phyloP scores from a whole-genome alignment of 176 grass and related monocot species.

The Aegilops longissima region DNA sequence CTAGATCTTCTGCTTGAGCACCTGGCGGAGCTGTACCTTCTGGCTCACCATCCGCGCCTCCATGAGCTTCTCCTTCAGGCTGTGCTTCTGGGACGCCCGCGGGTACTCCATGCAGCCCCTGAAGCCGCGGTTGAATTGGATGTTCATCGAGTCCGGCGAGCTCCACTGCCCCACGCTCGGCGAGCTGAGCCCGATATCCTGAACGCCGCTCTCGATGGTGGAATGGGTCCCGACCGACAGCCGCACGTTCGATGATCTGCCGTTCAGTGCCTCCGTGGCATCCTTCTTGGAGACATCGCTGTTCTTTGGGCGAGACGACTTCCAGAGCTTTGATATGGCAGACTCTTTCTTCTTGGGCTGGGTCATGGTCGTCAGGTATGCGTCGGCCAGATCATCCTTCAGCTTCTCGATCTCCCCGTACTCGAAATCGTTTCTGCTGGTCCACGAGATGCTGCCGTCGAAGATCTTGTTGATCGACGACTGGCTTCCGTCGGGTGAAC shows the following conservation, averaged over 20 bases:
- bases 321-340: conserved; percentile 86
- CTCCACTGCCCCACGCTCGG: conserved; percentile 74
- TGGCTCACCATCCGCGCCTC: conserved; percentile 92
- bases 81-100: conserved; percentile 73
- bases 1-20: conserved; percentile 93
- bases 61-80: conserved; percentile 85
- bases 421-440: conserved; percentile 40
- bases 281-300: conserved; percentile 59
- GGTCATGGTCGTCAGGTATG: conserved; percentile 40
- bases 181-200: conserved; percentile 59
- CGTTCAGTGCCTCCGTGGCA: conserved; percentile 49
- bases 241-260: conserved; percentile 52
- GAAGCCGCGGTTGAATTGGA: conserved; percentile 63
- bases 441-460: conserved; percentile 60
- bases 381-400: conserved; percentile 33
- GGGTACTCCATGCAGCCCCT: conserved; percentile 93
- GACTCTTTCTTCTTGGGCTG: conserved; percentile 81
- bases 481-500: conserved; percentile 75
- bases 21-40: conserved; percentile 90
- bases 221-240: conserved; percentile 62
- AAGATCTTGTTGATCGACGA: conserved; percentile 66
- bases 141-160: conserved; percentile 66
- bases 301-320: conserved; percentile 69
- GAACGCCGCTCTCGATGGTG: conserved; percentile 54
- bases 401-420: conserved; percentile 42